Evolutionary conservation across 257 asterid species (phyloP).

Genomic region (Hygrophila difformis): DNA sequence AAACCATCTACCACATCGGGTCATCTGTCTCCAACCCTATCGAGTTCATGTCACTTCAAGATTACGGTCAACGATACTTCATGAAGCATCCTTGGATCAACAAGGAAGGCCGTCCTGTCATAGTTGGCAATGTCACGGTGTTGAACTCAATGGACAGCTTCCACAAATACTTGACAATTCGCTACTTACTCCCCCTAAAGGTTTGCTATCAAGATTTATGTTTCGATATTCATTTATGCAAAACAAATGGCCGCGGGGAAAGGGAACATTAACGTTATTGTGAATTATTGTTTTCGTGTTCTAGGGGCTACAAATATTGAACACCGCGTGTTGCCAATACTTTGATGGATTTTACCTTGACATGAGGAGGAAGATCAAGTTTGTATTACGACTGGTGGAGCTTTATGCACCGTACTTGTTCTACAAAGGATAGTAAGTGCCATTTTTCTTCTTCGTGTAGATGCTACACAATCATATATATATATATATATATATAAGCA

Average conservation of each 20-base stretch:
- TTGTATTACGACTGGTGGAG: conserved; percentile 47
- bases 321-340: conserved; percentile 58
- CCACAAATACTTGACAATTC: conserved; percentile 46
- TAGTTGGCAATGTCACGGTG: conserved; percentile 52
- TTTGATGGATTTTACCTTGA: conserved; percentile 40
- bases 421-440: conserved; percentile 76
- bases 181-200: conserved; percentile 74
- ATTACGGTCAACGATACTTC: conserved; percentile 45
- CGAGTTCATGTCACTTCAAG: conserved; percentile 26
- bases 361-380: conserved; percentile 47
- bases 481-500: too few relatives aligned
- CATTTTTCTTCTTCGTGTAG: neutral
- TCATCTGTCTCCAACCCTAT: conserved; percentile 74
- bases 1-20: conserved; percentile 65
- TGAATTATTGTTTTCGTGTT: neutral
- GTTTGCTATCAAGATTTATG: conserved; percentile 18
- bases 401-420: conserved; percentile 79
- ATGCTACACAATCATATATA: neutral
- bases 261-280: neutral
- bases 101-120: conserved; percentile 57
- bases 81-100: conserved; percentile 64
- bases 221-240: neutral
- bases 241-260: too few relatives aligned
- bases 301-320: conserved; percentile 60
- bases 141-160: conserved; percentile 58